phyloP scores from a whole-genome alignment of 2,329 filamentous ascomycete genomes.

The Pyrenophora graminea region DNA sequence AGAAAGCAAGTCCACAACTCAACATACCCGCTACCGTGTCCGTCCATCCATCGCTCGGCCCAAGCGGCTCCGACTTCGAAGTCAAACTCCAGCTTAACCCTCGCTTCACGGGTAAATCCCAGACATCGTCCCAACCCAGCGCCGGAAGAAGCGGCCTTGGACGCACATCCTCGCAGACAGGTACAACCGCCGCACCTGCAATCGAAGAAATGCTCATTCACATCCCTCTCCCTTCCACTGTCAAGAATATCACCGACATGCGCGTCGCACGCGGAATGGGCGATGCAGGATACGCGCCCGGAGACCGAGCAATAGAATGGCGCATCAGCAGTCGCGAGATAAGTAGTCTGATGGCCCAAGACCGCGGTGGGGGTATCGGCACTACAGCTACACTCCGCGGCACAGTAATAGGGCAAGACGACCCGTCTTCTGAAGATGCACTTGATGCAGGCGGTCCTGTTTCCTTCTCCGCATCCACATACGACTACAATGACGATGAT shows the following conservation, averaged over 20 bases:
- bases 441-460: conserved; percentile 43
- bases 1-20: conserved; percentile 56
- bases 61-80: conserved; percentile 81
- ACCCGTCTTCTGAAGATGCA: conserved; percentile 39
- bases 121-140: conserved; percentile 41
- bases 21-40: conserved; percentile 83
- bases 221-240: conserved; percentile 76
- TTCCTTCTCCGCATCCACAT: conserved; percentile 28
- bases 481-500: conserved; percentile 42
- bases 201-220: conserved; percentile 79
- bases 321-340: conserved; percentile 78
- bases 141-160: conserved; percentile 33
- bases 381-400: conserved; percentile 76
- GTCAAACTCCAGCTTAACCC: conserved; percentile 73
- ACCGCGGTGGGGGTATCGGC: conserved; percentile 56
- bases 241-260: conserved; percentile 83
- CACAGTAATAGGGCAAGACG: conserved; percentile 70
- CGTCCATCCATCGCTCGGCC: conserved; percentile 78
- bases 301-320: conserved; percentile 79
- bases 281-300: conserved; percentile 79
- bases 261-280: conserved; percentile 77
- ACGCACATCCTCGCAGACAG: conserved; percentile 27
- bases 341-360: conserved; percentile 47
- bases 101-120: conserved; percentile 48
- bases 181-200: conserved; percentile 45